Conservation (phyloP, 106 monocot species). For the Phalaenopsis aphrodite region DNA sequence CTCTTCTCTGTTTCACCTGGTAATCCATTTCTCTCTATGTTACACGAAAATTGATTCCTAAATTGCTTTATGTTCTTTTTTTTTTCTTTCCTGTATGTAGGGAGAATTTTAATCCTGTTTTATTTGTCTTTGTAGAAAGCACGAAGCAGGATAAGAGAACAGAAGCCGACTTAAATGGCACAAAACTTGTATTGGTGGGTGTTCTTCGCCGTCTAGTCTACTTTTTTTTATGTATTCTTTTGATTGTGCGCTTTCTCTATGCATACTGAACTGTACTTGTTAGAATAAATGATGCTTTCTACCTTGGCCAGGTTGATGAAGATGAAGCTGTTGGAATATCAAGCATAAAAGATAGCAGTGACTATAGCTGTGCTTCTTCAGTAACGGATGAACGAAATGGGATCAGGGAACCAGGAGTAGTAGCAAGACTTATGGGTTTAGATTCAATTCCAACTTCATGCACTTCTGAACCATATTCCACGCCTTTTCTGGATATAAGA, state of each 20-base stretch:
- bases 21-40: constrained; percentile 15
- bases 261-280: not conserved
- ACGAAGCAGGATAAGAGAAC: constrained; percentile 44
- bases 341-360: constrained; percentile 63
- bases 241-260: not conserved
- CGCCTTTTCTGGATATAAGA: constrained; percentile 42
- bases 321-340: constrained; percentile 44
- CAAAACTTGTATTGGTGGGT: constrained; percentile 48
- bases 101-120: not conserved
- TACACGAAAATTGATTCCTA: not conserved
- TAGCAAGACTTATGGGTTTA: constrained; percentile 91
- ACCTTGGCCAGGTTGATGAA: constrained; percentile 36
- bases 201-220: not conserved
- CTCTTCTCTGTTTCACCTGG: constrained; percentile 75
- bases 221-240: not conserved
- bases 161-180: constrained; percentile 22
- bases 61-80: not conserved
- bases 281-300: not conserved
- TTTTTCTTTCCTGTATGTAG: not conserved
- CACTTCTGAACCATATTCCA: constrained; percentile 48
- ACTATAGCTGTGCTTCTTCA: constrained; percentile 90
- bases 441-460: constrained; percentile 64
- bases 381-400: constrained; percentile 70
- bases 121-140: constrained; percentile 31
- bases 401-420: constrained; percentile 67